Evolutionary conservation across 768 basidiomycete species (phyloP), one percentile per base, ranked within the genome.

Genomic region (Tylopilus plumbeoviolaceoides): DNA sequence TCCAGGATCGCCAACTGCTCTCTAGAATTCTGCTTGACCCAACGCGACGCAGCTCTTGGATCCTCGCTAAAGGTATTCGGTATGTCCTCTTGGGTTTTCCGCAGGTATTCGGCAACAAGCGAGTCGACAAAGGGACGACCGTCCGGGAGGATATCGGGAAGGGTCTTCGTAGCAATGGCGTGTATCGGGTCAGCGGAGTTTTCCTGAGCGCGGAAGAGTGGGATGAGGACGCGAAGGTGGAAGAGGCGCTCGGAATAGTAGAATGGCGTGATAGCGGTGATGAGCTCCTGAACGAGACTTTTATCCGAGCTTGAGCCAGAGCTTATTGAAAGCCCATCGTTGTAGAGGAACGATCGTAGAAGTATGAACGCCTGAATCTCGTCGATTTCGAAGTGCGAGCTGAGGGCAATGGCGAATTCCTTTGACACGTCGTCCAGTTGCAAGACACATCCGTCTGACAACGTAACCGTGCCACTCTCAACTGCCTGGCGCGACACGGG

Each of bases 1-100:
- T 97, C 91, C 45, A 97, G 72, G 40, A 93, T 64, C 11, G 84
- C 83, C 39, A 92, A 72, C 66, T 95, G 95, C 62, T 94, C 86
- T 61, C 79, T 81, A 30, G 78, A 63, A 61, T 82, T 86, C 67
- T 91, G 85, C 71, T 87, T 89, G 36, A 80, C 85, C 81, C 84
- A 87, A 38, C 71, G 68, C n/a, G 83, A 77, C 10, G 82, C 84
- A 17, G 75, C 73, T 55, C 75, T 77, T 17, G 84, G 84, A 57
- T 88, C 77, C 3, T 70, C 67, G n/a, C 58, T 67, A 20, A 76
- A 67, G 11, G 68, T 64, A 44, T 72, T 73, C 0, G 85, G 80
- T 51, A 84, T 59, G 21, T 64, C 62, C 45, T 78, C 75, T 43
- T 75, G 70, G 6, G 76, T 80, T 67, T 81, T 86, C 20, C 40